phyloP scores from a whole-genome alignment of 2,329 filamentous ascomycete species.

The Eutypella sp. region DNA sequence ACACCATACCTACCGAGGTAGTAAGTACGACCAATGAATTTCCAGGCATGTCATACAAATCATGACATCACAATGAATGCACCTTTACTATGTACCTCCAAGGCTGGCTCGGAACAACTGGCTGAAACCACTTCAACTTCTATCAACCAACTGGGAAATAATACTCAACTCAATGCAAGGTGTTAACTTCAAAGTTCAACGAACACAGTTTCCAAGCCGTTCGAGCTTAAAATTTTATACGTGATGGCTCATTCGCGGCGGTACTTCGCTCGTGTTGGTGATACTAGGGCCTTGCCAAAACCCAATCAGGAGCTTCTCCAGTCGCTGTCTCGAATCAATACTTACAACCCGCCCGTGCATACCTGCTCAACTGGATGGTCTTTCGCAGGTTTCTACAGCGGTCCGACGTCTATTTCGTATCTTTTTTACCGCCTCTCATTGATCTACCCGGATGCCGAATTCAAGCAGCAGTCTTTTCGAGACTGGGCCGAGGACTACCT shows the following conservation, averaged over 20 bases:
- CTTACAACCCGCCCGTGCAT: constrained; percentile 18
- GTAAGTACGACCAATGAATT: too few relatives aligned
- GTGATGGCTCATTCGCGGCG: background rate
- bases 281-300: background rate
- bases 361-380: constrained; percentile 23
- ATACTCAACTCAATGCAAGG: too few relatives aligned
- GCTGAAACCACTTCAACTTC: too few relatives aligned
- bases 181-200: too few relatives aligned
- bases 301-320: constrained; percentile 15
- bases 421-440: constrained; percentile 47
- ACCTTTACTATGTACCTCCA: too few relatives aligned
- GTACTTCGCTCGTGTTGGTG: background rate
- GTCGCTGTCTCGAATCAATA: constrained; percentile 17
- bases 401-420: constrained; percentile 52
- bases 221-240: too few relatives aligned
- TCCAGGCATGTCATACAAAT: too few relatives aligned
- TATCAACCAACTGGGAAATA: too few relatives aligned
- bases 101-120: too few relatives aligned
- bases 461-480: constrained; percentile 35
- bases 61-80: too few relatives aligned
- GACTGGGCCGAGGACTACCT: constrained; percentile 47
- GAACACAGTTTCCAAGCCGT: too few relatives aligned
- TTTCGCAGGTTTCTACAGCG: constrained; percentile 46
- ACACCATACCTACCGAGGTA: too few relatives aligned
- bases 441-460: constrained; percentile 36